These are phyloP conservation scores for Arachnopeziza araneosa DNA, from an alignment of 2,329 filamentous ascomycete species.

Conservation along the genomic window DNA sequence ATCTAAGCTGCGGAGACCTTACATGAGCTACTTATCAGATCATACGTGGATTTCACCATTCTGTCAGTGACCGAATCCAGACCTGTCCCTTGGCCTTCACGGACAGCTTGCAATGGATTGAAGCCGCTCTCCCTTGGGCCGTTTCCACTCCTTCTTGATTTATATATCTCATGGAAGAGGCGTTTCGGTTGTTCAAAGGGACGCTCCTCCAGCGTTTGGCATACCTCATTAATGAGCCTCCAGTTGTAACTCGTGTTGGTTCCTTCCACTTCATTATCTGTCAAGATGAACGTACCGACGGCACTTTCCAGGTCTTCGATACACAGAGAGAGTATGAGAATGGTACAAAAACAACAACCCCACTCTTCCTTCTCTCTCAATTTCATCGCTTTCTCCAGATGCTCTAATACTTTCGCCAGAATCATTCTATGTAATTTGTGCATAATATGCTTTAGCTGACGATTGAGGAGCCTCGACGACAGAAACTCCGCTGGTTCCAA, in stretches of 20 bases:
- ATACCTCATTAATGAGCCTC: slow-evolving; percentile 14
- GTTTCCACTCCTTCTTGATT: slow-evolving; percentile 12
- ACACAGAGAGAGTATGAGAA: slow-evolving; percentile 23
- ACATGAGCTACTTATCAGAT: slow-evolving; percentile 15
- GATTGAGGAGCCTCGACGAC: slow-evolving; percentile 22
- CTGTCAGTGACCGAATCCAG: slow-evolving; percentile 14
- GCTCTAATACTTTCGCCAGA: slow-evolving; percentile 16
- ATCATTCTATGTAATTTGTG: slow-evolving; percentile 18
- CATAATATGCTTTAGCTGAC: slow-evolving; percentile 23
- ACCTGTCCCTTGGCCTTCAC: slow-evolving; percentile 1
- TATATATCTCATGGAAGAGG: slow-evolving; percentile 25
- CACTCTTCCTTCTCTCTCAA: slow-evolving; percentile 19
- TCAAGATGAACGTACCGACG: slow-evolving; percentile 19
- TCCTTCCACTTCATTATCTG: slow-evolving; percentile 14
- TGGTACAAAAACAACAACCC: slow-evolving; percentile 19
- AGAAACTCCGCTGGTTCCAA: slow-evolving; percentile 3
- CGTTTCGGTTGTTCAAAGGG: slow-evolving; percentile 18
- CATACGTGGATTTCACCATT: slow-evolving; percentile 16
- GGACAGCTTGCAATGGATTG: slow-evolving; percentile 17
- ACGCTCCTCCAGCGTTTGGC: slow-evolving; percentile 14
- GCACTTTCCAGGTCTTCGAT: slow-evolving; percentile 22
- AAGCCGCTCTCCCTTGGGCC: slow-evolving; percentile 15
- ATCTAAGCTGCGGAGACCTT: slow-evolving; percentile 1
- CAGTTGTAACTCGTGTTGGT: slow-evolving; percentile 8
- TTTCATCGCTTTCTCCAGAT: slow-evolving; percentile 19